Evolutionary conservation across 306 rosid genomes (phyloP).

Genomic region (Hylodesmum podocarpum): DNA sequence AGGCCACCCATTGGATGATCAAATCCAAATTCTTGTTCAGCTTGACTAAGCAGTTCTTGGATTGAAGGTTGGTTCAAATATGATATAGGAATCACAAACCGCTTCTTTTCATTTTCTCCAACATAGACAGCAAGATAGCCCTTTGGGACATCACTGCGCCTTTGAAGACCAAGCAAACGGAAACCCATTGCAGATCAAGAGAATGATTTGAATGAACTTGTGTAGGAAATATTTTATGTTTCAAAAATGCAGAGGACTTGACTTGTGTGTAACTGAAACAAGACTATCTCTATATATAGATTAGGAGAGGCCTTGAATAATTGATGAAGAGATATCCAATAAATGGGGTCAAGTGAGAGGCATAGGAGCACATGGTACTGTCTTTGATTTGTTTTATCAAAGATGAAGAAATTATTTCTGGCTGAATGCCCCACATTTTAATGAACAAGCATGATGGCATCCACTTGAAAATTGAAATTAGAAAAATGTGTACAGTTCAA

Average conservation of each 20-base stretch:
- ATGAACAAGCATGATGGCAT: background rate
- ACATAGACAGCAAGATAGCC: slow-evolving; percentile 38
- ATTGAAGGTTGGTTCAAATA: slow-evolving; percentile 33
- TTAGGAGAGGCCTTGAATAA: background rate
- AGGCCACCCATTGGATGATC: slow-evolving; percentile 19
- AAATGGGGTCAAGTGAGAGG: background rate
- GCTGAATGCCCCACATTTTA: background rate
- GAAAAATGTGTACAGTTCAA: background rate
- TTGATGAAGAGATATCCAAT: background rate
- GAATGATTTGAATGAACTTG: background rate
- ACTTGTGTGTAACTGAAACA: slow-evolving; percentile 5
- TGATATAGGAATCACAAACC: slow-evolving; percentile 36
- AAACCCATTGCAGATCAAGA: slow-evolving; percentile 18
- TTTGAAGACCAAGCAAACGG: slow-evolving; percentile 25
- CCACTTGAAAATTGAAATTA: background rate
- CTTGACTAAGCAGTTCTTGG: background rate
- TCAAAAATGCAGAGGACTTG: background rate
- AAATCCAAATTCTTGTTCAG: background rate
- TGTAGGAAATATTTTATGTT: background rate
- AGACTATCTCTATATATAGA: background rate
- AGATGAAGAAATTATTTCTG: background rate
- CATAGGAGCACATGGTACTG: background rate
- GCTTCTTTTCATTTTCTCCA: slow-evolving; percentile 27
- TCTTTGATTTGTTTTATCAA: background rate
- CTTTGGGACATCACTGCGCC: slow-evolving; percentile 32